Percentiles rank a stretch among this genome's conserved stretches.
These are phyloP conservation scores for Nicotiana noctiflora DNA, from an alignment of 257 asterid genomes.

Conservation along the genomic window DNA sequence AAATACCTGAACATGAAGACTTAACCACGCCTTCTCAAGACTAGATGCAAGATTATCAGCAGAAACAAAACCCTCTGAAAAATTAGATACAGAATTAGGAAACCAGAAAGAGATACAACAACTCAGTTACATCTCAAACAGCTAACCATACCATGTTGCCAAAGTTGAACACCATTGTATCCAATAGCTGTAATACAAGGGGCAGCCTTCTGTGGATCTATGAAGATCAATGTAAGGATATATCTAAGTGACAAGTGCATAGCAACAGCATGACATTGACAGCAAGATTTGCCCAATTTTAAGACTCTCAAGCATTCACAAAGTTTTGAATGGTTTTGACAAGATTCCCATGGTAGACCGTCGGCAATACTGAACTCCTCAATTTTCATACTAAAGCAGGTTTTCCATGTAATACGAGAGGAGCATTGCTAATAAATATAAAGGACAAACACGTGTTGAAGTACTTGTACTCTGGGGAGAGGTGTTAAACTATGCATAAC, in stretches of 20 bases:
- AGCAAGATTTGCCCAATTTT: neutral
- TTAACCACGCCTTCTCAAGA: constrained; percentile 85
- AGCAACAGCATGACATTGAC: neutral
- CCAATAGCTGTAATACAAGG: constrained; percentile 92
- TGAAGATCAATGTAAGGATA: constrained; percentile 45
- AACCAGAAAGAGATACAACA: constrained; percentile 1
- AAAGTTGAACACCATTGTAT: constrained; percentile 66
- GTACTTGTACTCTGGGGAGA: neutral
- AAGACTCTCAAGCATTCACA: neutral
- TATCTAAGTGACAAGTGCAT: neutral
- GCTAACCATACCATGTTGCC: constrained; percentile 59
- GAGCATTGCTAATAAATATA: neutral
- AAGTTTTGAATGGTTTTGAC: neutral
- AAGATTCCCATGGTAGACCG: neutral
- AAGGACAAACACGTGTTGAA: neutral
- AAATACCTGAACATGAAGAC: constrained; percentile 84
- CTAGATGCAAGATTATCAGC: constrained; percentile 70
- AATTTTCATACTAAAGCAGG: neutral
- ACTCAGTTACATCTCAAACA: constrained; percentile 10
- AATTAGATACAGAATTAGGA: neutral
- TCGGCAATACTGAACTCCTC: neutral
- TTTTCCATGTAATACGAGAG: neutral
- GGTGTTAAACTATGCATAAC: neutral
- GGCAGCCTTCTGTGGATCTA: constrained; percentile 66
- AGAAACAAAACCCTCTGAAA: constrained; percentile 57